phyloP scores from a whole-genome alignment of 495 filamentous ascomycete genomes.

The Lophium mytilinum region DNA sequence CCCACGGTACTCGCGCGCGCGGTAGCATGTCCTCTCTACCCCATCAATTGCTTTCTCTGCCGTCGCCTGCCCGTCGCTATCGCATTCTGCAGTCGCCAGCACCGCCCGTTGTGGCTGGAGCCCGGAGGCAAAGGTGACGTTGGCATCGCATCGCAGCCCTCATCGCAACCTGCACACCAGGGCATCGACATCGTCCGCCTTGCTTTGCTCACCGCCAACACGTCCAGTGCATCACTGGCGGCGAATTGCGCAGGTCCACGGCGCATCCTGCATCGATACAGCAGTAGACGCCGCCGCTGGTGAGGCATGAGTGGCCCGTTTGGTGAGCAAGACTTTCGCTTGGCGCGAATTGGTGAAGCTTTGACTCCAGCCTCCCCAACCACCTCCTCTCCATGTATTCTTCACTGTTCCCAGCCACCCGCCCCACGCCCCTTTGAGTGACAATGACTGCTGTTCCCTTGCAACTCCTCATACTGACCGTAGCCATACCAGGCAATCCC shows the following conservation, averaged over 20 bases:
- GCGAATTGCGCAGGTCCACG: slow-evolving; percentile 19
- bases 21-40: slow-evolving; percentile 1
- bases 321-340: slow-evolving; percentile 7
- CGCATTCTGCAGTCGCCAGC: background rate
- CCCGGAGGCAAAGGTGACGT: background rate
- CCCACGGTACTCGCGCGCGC: background rate
- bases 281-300: slow-evolving; percentile 1
- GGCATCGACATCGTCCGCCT: background rate
- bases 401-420: slow-evolving; percentile 15
- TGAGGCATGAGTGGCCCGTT: slow-evolving; percentile 9
- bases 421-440: background rate
- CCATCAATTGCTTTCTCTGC: background rate
- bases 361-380: slow-evolving; percentile 8
- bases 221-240: background rate
- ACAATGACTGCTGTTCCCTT: slow-evolving; percentile 16
- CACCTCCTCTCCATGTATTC: slow-evolving; percentile 4
- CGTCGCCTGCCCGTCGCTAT: background rate
- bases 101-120: background rate
- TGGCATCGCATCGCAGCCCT: background rate
- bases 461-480: slow-evolving; percentile 15
- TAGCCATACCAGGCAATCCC: slow-evolving; percentile 12
- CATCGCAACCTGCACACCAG: background rate
- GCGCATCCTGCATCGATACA: slow-evolving; percentile 2
- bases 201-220: background rate
- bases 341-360: slow-evolving; percentile 12